phyloP scores from a whole-genome alignment of 2,329 filamentous ascomycete species.

The Fragosphaeria purpurea region DNA sequence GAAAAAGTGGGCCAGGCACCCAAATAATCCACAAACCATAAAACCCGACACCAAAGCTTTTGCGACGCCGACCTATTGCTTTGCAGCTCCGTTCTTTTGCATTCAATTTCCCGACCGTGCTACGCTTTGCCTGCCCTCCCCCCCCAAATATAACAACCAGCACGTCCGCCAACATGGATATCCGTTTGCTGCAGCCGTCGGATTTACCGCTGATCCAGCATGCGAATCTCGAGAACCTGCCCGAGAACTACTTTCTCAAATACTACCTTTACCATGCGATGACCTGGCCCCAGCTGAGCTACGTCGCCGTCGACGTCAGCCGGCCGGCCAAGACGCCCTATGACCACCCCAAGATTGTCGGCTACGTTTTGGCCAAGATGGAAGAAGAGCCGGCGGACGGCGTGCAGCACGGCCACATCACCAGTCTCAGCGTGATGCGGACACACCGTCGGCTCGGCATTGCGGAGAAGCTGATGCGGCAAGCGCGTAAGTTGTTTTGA shows the following conservation, averaged over 20 bases:
- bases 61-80: too few relatives aligned
- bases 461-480: conserved; percentile 94
- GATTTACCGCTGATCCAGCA: conserved; percentile 92
- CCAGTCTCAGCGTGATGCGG: conserved; percentile 87
- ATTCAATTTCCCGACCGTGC: too few relatives aligned
- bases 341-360: conserved; percentile 94
- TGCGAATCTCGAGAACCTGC: conserved; percentile 96
- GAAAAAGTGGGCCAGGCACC: too few relatives aligned
- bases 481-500: conserved; percentile 60
- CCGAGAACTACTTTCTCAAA: conserved; percentile 99
- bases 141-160: too few relatives aligned
- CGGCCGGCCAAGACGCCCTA: conserved; percentile 67
- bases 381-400: conserved; percentile 93
- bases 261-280: conserved; percentile 99
- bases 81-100: too few relatives aligned
- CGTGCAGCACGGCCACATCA: conserved; percentile 91
- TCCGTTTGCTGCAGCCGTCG: conserved; percentile 71
- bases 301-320: conserved; percentile 87
- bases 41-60: too few relatives aligned
- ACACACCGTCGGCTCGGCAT: conserved; percentile 86
- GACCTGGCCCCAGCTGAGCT: conserved; percentile 95
- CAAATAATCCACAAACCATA: too few relatives aligned
- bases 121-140: too few relatives aligned
- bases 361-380: conserved; percentile 99
- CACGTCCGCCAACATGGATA: conserved; percentile 57